Evolutionary conservation across 2,329 filamentous ascomycete species (phyloP).

Genomic region (Pezicula rhizophila): DNA sequence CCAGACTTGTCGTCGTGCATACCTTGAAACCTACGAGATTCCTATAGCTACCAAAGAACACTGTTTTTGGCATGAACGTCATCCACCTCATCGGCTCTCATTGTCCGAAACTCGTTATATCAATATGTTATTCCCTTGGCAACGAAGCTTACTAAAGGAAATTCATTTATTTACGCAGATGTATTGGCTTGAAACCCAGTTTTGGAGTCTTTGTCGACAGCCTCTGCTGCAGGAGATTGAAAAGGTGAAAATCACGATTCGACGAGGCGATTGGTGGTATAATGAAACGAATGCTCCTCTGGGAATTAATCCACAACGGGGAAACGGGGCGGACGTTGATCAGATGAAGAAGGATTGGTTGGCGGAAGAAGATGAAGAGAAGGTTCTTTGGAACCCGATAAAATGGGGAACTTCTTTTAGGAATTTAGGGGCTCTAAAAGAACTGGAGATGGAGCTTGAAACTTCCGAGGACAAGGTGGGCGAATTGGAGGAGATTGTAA

Average conservation of each 20-base stretch:
- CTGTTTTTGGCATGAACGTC: constrained; percentile 11
- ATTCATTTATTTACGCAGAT: constrained; percentile 16
- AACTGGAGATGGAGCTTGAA: constrained; percentile 20
- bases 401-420: constrained; percentile 16
- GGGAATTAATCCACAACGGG: constrained; percentile 14
- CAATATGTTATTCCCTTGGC: constrained; percentile 5
- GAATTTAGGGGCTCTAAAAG: constrained; percentile 9
- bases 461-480: constrained; percentile 17
- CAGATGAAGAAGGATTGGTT: constrained; percentile 6
- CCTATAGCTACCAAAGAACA: constrained; percentile 12
- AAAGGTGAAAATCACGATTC: constrained; percentile 17
- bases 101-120: constrained; percentile 9
- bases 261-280: constrained; percentile 22
- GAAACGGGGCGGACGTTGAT: background rate
- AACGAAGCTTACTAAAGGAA: constrained; percentile 6
- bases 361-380: background rate
- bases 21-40: constrained; percentile 19
- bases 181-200: constrained; percentile 18
- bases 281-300: constrained; percentile 14
- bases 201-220: constrained; percentile 3
- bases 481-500: constrained; percentile 16
- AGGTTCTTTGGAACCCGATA: constrained; percentile 1
- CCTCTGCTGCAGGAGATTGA: constrained; percentile 11
- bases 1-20: constrained; percentile 15
- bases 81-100: constrained; percentile 4